phyloP scores from a whole-genome alignment of 768 basidiomycete genomes.

The Mycena rosella region DNA sequence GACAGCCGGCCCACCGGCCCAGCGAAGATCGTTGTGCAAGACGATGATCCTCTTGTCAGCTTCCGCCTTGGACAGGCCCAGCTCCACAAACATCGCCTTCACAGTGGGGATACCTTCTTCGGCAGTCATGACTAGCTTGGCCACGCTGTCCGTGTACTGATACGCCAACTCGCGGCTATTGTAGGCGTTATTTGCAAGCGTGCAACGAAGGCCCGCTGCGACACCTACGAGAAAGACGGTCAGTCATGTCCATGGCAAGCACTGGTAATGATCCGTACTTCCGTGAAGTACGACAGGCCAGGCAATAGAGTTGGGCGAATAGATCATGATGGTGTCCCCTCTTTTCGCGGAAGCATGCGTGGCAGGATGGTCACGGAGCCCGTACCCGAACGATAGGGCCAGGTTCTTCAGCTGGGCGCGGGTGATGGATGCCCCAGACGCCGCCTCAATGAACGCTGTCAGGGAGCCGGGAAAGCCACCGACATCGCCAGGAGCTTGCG shows the following conservation, averaged over 20 bases:
- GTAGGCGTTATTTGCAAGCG: constrained; percentile 81
- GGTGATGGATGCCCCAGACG: constrained; percentile 66
- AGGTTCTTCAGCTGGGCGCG: constrained; percentile 66
- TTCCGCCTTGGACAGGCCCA: constrained; percentile 44
- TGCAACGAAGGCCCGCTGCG: constrained; percentile 76
- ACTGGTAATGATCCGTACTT: constrained; percentile 21
- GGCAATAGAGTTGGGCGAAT: constrained; percentile 73
- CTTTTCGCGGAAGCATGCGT: constrained; percentile 49
- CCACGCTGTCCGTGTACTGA: constrained; percentile 76
- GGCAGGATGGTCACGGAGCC: constrained; percentile 60
- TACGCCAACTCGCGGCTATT: constrained; percentile 74
- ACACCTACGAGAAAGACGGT: constrained; percentile 55
- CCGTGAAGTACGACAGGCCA: constrained; percentile 61
- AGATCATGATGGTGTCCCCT: constrained; percentile 75
- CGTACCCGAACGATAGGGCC: constrained; percentile 69
- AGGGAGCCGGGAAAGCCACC: constrained; percentile 29
- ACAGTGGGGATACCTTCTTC: constrained; percentile 50
- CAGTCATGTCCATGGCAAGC: background rate
- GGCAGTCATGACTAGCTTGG: constrained; percentile 63
- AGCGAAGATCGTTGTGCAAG: constrained; percentile 25
- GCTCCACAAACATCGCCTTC: constrained; percentile 37
- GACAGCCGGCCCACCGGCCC: constrained; percentile 31
- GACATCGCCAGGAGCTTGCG: constrained; percentile 28
- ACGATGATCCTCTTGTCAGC: constrained; percentile 69
- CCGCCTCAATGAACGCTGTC: constrained; percentile 77